These are phyloP conservation scores for Begonia loranthoides DNA, from an alignment of 306 rosid genomes.

Conservation along the genomic window DNA sequence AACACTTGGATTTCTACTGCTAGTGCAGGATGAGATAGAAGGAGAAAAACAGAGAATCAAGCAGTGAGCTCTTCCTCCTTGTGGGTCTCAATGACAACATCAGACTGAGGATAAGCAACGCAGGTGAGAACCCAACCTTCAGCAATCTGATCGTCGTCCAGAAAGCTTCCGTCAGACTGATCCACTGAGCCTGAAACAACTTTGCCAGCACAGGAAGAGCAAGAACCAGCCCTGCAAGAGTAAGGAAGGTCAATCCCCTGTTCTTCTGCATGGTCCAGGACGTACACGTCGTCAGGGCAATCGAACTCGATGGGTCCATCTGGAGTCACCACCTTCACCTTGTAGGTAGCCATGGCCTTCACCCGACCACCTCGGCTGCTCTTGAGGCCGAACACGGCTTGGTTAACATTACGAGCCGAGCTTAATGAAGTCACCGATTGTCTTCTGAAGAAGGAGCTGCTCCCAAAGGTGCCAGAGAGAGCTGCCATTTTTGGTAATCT, in stretches of 20 bases:
- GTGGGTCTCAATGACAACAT: conserved; percentile 61
- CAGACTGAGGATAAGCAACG: conserved; percentile 46
- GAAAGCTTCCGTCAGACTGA: conserved; percentile 63
- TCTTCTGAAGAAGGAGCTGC: conserved; percentile 37
- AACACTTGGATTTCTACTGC: no score
- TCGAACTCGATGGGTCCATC: conserved; percentile 31
- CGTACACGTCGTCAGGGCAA: conserved; percentile 46
- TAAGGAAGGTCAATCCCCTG: conserved; percentile 51
- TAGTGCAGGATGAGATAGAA: no score
- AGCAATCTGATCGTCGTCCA: conserved; percentile 48
- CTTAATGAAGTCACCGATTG: background rate
- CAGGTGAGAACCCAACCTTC: conserved; percentile 59
- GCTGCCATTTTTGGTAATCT: conserved; percentile 21
- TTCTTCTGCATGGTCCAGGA: conserved; percentile 63
- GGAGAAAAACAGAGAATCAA: conserved; percentile 4
- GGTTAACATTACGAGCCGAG: background rate
- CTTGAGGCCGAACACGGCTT: conserved; percentile 6
- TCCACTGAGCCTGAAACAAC: conserved; percentile 32
- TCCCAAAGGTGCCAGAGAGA: conserved; percentile 37
- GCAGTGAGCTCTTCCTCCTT: conserved; percentile 64
- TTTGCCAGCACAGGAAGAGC: conserved; percentile 72
- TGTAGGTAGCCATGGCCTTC: conserved; percentile 45
- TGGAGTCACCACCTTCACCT: conserved; percentile 54
- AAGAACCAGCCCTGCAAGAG: conserved; percentile 86
- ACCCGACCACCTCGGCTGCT: conserved; percentile 41